Evolutionary conservation across 2,329 filamentous ascomycete genomes (phyloP).

Genomic region (Aureobasidium lini): DNA sequence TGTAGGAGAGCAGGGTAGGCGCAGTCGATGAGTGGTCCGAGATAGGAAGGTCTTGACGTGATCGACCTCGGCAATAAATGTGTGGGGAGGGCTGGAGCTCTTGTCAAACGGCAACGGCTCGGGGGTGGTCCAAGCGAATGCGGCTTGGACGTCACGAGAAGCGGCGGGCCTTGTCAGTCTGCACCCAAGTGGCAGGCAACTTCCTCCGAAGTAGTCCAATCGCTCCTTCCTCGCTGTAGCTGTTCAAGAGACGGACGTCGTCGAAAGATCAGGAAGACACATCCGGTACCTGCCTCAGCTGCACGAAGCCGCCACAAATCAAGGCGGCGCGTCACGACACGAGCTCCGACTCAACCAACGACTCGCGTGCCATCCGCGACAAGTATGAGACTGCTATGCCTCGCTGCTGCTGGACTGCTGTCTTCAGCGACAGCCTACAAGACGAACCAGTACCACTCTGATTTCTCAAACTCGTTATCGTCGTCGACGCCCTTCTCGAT

Average conservation of each 20-base stretch:
- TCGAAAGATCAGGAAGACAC: neutral
- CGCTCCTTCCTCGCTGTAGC: neutral
- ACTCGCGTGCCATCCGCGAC: neutral
- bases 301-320: neutral
- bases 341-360: neutral
- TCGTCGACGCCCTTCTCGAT: conserved; percentile 46
- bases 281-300: neutral
- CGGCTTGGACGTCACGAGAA: conserved; percentile 5
- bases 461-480: neutral
- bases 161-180: neutral
- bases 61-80: neutral
- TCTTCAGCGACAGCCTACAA: conserved; percentile 9
- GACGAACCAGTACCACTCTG: conserved; percentile 6
- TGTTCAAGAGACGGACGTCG: neutral
- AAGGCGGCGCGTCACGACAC: neutral
- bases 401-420: neutral
- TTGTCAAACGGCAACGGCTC: neutral
- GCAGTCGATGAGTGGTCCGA: neutral
- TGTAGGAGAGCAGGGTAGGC: neutral
- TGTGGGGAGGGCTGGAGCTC: neutral
- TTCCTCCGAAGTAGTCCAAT: neutral
- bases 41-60: conserved; percentile 8
- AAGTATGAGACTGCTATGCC: neutral
- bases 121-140: neutral
- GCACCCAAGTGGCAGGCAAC: neutral